Evolutionary conservation across 1,284 basidiomycete genomes (phyloP).

Genomic region (Marasmius oreades): DNA sequence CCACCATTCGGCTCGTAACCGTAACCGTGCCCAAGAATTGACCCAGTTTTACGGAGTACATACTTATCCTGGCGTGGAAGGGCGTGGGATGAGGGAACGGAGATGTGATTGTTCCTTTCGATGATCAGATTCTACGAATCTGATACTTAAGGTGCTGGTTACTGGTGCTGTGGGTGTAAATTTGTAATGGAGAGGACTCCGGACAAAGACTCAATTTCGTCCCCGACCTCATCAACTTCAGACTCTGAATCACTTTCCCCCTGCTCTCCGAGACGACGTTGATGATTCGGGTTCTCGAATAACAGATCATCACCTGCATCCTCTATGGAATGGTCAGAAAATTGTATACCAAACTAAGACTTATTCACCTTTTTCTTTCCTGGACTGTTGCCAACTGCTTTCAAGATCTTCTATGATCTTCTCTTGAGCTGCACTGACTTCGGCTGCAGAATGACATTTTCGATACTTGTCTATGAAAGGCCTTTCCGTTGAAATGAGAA

Average conservation of each 20-base stretch:
- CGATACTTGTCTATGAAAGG: slow-evolving; percentile 70
- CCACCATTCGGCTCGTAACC: no score
- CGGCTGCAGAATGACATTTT: slow-evolving; percentile 62
- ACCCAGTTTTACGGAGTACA: no score
- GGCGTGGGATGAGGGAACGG: no score
- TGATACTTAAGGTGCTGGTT: no score
- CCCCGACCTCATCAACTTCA: not conserved
- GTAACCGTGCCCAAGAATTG: no score
- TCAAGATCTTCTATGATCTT: slow-evolving; percentile 75
- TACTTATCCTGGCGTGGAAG: no score
- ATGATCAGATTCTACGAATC: no score
- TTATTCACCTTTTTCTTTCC: slow-evolving; percentile 43
- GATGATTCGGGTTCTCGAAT: slow-evolving; percentile 41
- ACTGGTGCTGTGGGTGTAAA: no score
- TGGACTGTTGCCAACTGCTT: slow-evolving; percentile 52
- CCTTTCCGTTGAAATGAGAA: slow-evolving; percentile 27
- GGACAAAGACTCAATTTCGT: not conserved
- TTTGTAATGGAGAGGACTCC: no score
- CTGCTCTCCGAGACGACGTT: slow-evolving; percentile 18
- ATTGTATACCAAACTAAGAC: not conserved
- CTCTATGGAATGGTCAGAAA: slow-evolving; percentile 6
- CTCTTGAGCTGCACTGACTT: slow-evolving; percentile 67
- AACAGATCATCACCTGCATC: slow-evolving; percentile 37
- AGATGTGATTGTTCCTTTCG: no score
- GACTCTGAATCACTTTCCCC: slow-evolving; percentile 17